These are phyloP conservation scores for Globisporangium perplexum DNA, from an alignment of 352 stramenopile genomes.

Conservation along the genomic window DNA sequence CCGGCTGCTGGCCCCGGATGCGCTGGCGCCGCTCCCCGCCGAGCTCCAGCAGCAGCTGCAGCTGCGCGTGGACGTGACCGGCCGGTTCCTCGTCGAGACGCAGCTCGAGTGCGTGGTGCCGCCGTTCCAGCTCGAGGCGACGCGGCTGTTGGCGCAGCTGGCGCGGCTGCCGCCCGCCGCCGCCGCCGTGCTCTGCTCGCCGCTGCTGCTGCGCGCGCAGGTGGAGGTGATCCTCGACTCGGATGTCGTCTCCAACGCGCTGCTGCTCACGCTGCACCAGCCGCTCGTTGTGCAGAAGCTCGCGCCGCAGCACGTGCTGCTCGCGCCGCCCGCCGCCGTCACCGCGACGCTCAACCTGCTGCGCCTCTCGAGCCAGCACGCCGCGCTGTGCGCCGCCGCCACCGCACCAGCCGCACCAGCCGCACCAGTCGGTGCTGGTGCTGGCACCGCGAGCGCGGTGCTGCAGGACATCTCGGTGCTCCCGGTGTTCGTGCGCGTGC, in stretches of 20 bases:
- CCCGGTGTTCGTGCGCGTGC: constrained; percentile 50
- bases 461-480: constrained; percentile 38
- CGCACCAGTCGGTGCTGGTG: too few relatives aligned
- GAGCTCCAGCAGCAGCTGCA: neutral
- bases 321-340: constrained; percentile 33
- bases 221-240: constrained; percentile 63
- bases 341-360: constrained; percentile 52
- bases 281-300: constrained; percentile 40
- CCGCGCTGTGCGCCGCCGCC: neutral
- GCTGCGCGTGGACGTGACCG: constrained; percentile 30
- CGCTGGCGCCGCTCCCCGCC: neutral
- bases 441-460: neutral
- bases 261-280: constrained; percentile 47
- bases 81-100: constrained; percentile 44
- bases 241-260: constrained; percentile 41
- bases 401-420: too few relatives aligned
- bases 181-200: constrained; percentile 31
- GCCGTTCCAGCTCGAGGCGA: constrained; percentile 34
- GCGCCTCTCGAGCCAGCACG: constrained; percentile 25
- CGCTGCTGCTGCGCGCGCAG: constrained; percentile 36
- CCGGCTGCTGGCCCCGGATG: constrained; percentile 22
- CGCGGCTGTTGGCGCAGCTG: constrained; percentile 24
- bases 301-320: constrained; percentile 51
- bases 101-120: constrained; percentile 57
- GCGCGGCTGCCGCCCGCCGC: constrained; percentile 41